These are phyloP conservation scores for Nothophytophthora sp. DNA, from an alignment of 352 stramenopile genomes.

Conservation along the genomic window DNA sequence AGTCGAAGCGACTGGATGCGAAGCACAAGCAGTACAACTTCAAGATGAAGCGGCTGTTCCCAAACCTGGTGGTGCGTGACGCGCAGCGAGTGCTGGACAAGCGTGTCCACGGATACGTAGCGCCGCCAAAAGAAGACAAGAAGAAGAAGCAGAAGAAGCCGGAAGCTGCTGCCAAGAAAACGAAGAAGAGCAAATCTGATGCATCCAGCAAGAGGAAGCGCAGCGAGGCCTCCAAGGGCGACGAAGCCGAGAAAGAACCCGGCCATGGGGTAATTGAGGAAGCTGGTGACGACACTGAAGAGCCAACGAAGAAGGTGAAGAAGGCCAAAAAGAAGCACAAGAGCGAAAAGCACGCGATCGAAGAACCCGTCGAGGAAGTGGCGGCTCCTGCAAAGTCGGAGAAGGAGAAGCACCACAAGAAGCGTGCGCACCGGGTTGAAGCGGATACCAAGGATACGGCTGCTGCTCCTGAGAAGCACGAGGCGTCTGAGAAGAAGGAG, in stretches of 20 bases:
- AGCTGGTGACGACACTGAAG: constrained; percentile 6
- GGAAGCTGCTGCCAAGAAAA: constrained; percentile 18
- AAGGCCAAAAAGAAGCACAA: constrained; percentile 36
- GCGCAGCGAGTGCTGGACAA: constrained; percentile 79
- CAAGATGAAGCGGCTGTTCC: constrained; percentile 88
- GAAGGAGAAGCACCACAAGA: constrained; percentile 18
- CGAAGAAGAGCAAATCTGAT: constrained; percentile 23
- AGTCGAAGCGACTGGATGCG: constrained; percentile 65
- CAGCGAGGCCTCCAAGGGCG: constrained; percentile 15
- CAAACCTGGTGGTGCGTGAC: constrained; percentile 78
- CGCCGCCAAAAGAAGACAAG: constrained; percentile 70
- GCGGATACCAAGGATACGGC: background rate
- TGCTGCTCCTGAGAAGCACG: no score
- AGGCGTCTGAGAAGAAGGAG: constrained; percentile 5
- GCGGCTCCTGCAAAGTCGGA: constrained; percentile 12
- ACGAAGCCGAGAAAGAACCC: constrained; percentile 9
- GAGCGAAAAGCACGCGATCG: constrained; percentile 9
- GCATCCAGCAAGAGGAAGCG: constrained; percentile 27
- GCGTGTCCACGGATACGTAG: constrained; percentile 81
- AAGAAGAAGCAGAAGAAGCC: constrained; percentile 33
- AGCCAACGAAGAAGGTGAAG: constrained; percentile 22
- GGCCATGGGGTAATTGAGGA: background rate
- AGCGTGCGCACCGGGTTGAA: constrained; percentile 7
- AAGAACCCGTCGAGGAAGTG: constrained; percentile 6
- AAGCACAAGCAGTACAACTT: constrained; percentile 91